Evolutionary conservation across 768 basidiomycete genomes (phyloP), one percentile per base, ranked within the genome.

Genomic region (Gloeopeniophorella convolvens): DNA sequence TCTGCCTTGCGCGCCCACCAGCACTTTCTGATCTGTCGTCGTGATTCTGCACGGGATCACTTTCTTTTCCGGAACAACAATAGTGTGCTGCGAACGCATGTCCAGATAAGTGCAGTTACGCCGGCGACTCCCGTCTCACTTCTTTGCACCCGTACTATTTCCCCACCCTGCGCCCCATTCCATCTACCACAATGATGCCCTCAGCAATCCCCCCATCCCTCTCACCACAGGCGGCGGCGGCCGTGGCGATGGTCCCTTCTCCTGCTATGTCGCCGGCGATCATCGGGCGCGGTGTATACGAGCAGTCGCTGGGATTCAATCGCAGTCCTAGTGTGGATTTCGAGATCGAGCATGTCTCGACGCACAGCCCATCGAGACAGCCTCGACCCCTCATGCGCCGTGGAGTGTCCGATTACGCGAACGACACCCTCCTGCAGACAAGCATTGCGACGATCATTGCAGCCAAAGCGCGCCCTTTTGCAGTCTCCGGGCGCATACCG

Each of bases 401-500:
- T 48, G 63, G 45, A 45, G 62, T 71, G 54, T 67, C 73, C 39
- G 74, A 73, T 39, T 74, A 76, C 56, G 65, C 79, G 41, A 72
- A 75, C 30, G 80, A 83, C 52, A 65, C 70, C 16, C 65, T 76
- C 9, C 78, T 78, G 54, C 75, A 78, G 45, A 68, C 78, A 16
- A 75, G 73, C 52, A 73, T 88, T 4, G 67, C 76, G 0, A 69
- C 70, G 32, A 63, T 89, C 45, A 67, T 88, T 42, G 67, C 66
- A 10, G 75, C 78, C 12, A 88, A 82, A 62, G 70, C 77, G 27
- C 73, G 72, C 3, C 78, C 83, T 35, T 85, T 83, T 63, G 74
- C 79, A 1, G 74, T 81, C 11, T 77, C 76, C 10, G 87, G 88
- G 1, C 72, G 80, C 27, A 82, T 89, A 40, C 82, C 82, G 6